phyloP scores from a whole-genome alignment of 805 yeast species.

The Ogataea trehalophila region DNA sequence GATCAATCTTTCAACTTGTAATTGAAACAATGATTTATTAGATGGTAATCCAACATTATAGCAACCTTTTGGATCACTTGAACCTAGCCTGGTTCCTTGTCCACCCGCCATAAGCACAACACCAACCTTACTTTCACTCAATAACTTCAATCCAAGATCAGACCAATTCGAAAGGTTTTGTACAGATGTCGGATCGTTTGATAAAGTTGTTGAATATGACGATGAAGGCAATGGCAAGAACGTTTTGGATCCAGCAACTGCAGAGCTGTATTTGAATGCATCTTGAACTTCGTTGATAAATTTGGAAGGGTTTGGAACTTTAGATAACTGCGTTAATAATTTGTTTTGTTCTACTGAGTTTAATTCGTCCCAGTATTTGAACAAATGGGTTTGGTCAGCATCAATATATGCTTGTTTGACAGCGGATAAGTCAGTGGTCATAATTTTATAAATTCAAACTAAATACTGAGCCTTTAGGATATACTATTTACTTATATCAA shows the following conservation, averaged over 20 bases:
- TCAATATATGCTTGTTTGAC: constrained; percentile 27
- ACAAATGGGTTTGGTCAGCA: constrained; percentile 53
- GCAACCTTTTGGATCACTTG: constrained; percentile 90
- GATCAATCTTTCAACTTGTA: constrained; percentile 83
- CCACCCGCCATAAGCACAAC: constrained; percentile 97
- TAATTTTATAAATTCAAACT: not conserved
- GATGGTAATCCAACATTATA: constrained; percentile 84
- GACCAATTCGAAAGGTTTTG: constrained; percentile 29
- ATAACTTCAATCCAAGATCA: constrained; percentile 58
- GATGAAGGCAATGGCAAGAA: constrained; percentile 50
- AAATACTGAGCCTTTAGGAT: not conserved
- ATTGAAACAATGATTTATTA: constrained; percentile 76
- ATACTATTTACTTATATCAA: not conserved
- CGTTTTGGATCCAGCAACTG: constrained; percentile 17
- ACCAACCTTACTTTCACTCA: constrained; percentile 71
- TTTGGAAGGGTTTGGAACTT: constrained; percentile 36
- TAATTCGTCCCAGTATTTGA: constrained; percentile 42
- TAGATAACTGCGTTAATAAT: constrained; percentile 38
- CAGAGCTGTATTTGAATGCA: constrained; percentile 39
- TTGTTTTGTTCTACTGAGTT: constrained; percentile 29
- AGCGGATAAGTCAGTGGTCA: not conserved
- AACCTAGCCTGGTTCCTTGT: constrained; percentile 94
- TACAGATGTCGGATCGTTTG: constrained; percentile 16
- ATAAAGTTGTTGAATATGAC: constrained; percentile 47
- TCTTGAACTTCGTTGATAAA: constrained; percentile 38